Conservation (phyloP, 768 basidiomycete species). For the Paxillus rubicundulus region DNA sequence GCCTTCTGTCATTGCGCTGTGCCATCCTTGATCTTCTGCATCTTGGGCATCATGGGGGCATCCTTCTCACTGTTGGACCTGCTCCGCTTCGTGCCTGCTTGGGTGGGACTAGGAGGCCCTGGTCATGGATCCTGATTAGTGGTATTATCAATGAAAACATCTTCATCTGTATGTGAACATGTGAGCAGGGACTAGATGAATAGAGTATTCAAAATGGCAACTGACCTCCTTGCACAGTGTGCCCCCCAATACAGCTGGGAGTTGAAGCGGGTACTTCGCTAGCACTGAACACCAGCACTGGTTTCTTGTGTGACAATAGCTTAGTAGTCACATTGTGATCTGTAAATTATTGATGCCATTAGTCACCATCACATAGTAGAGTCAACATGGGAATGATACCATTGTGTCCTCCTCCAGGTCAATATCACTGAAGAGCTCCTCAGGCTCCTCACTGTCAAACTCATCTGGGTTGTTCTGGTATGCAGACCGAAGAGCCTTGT, state of each 20-base stretch:
- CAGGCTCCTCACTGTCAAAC: not conserved
- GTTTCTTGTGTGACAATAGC: not conserved
- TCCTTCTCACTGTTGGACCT: not conserved
- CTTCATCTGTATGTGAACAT: not conserved
- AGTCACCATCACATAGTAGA: not conserved
- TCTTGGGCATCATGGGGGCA: not conserved
- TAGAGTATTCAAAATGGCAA: not conserved
- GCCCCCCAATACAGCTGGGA: not conserved
- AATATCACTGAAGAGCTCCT: not conserved
- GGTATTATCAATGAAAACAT: not conserved
- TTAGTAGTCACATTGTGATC: not conserved
- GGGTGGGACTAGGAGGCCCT: not conserved
- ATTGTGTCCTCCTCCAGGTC: slow-evolving; percentile 4
- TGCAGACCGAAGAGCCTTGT: not conserved
- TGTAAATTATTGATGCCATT: not conserved
- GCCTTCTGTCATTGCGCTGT: slow-evolving; percentile 4
- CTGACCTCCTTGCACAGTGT: not conserved
- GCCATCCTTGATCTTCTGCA: not conserved
- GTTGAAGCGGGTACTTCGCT: not conserved
- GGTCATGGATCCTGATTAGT: not conserved
- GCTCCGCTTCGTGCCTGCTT: not conserved
- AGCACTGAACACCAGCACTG: not conserved
- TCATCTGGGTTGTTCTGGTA: not conserved
- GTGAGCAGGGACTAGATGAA: no score
- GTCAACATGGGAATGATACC: not conserved